Percentiles rank a stretch among this genome's conserved stretches.
Evolutionary conservation across 2,329 filamentous ascomycete genomes (phyloP).

Genomic region (Pseudohalonectria lignicola): DNA sequence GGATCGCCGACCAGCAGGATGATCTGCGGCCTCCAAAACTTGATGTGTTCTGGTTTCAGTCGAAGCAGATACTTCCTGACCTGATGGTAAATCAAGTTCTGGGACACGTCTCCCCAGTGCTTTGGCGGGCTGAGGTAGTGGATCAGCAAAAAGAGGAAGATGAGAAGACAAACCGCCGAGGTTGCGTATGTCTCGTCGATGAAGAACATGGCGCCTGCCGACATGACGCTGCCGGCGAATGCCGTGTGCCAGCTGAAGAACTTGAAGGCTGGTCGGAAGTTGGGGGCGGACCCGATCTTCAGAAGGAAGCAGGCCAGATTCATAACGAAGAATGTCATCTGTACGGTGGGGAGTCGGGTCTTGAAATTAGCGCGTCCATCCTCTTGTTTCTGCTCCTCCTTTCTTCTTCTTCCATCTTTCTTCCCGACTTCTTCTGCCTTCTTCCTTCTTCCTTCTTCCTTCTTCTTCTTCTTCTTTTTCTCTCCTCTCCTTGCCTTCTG

Average conservation of each 20-base stretch:
- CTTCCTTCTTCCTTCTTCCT: too few relatives aligned
- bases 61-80: conserved; percentile 79
- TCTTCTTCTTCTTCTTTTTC: too few relatives aligned
- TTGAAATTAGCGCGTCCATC: too few relatives aligned
- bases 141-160: conserved; percentile 72
- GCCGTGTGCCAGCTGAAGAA: conserved; percentile 86
- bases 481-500: too few relatives aligned
- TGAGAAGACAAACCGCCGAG: conserved; percentile 60
- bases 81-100: conserved; percentile 78
- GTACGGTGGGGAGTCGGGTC: too few relatives aligned
- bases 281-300: conserved; percentile 78
- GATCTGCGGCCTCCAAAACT: conserved; percentile 87
- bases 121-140: conserved; percentile 81
- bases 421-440: too few relatives aligned
- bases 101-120: conserved; percentile 81
- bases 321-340: conserved; percentile 84
- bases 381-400: too few relatives aligned
- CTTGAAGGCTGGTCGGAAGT: conserved; percentile 79
- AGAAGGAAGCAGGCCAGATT: conserved; percentile 80
- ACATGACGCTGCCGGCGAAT: conserved; percentile 61
- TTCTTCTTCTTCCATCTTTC: too few relatives aligned
- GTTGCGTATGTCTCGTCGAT: conserved; percentile 74
- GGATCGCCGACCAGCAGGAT: conserved; percentile 76
- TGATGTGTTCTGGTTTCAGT: conserved; percentile 80
- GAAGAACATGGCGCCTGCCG: conserved; percentile 79